Percentiles rank a stretch among this genome's conserved stretches.
Conservation (phyloP, 2,329 filamentous ascomycete genomes). For the Alternaria sp. region DNA sequence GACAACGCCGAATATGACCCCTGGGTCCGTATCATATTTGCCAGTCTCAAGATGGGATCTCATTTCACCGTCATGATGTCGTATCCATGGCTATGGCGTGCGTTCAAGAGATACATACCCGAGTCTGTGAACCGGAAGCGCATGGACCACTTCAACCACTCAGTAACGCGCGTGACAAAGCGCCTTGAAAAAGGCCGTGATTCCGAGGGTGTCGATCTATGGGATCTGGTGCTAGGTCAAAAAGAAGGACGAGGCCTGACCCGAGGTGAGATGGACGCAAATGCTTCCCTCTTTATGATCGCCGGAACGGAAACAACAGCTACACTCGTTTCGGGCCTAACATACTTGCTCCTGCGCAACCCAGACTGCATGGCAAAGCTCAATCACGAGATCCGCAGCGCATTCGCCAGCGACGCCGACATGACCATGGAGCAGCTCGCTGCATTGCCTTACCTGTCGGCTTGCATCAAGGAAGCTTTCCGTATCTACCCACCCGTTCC, state of each 20-base stretch:
- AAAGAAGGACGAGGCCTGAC: conserved; percentile 38
- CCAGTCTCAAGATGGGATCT: conserved; percentile 19
- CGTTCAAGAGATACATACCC: conserved; percentile 11
- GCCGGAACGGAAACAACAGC: conserved; percentile 57
- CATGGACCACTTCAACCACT: conserved; percentile 24
- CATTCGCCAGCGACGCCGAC: conserved; percentile 36
- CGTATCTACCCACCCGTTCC: conserved; percentile 53
- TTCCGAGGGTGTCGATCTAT: conserved; percentile 47
- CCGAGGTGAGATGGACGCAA: conserved; percentile 48
- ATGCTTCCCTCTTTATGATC: conserved; percentile 48
- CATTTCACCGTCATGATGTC: conserved; percentile 11
- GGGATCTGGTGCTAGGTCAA: conserved; percentile 47
- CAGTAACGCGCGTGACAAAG: conserved; percentile 35
- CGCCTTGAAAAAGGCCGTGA: conserved; percentile 36
- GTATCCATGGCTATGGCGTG: conserved; percentile 15
- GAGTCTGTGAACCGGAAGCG: conserved; percentile 17
- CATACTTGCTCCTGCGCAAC: conserved; percentile 44
- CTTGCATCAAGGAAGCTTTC: conserved; percentile 51
- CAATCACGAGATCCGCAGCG: conserved; percentile 34
- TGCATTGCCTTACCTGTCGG: conserved; percentile 47
- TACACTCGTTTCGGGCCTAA: conserved; percentile 49
- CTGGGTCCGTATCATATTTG: conserved; percentile 32
- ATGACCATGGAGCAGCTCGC: conserved; percentile 43
- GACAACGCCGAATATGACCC: conserved; percentile 33
- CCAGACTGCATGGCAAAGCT: conserved; percentile 34